These are phyloP conservation scores for Hypoxylon sp. DNA, from an alignment of 2,329 filamentous ascomycete genomes.

Conservation along the genomic window DNA sequence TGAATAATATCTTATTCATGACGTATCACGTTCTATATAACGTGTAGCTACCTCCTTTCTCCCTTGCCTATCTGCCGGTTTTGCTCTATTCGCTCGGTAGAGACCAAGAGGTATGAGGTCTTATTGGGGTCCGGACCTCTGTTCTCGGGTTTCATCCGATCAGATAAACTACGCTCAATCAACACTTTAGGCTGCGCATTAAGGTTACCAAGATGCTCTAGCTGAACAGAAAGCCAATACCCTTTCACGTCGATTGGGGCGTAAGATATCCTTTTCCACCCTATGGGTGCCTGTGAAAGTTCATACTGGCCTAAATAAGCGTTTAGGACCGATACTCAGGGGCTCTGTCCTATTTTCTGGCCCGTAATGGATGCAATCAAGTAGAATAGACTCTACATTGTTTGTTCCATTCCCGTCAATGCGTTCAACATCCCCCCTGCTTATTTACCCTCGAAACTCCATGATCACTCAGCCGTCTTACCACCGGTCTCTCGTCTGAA, in stretches of 20 bases:
- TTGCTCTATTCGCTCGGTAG: not conserved
- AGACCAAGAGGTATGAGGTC: not conserved
- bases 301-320: constrained; percentile 7
- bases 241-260: not conserved
- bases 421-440: not conserved
- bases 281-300: constrained; percentile 12
- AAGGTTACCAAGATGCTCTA: constrained; percentile 15
- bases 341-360: constrained; percentile 5
- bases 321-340: constrained; percentile 1
- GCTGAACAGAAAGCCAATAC: not conserved
- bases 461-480: constrained; percentile 1
- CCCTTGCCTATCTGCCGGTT: not conserved
- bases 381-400: constrained; percentile 1
- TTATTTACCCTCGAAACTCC: not conserved
- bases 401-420: constrained; percentile 6
- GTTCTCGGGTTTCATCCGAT: constrained; percentile 3
- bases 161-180: constrained; percentile 1
- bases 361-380: constrained; percentile 3
- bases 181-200: constrained; percentile 9
- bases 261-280: constrained; percentile 6
- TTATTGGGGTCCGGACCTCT: not conserved
- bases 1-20: not conserved
- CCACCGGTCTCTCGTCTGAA: not conserved
- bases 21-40: no score
- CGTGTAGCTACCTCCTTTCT: not conserved